phyloP scores from a whole-genome alignment of 2,329 filamentous ascomycete species.

The Biscogniauxia marginata region DNA sequence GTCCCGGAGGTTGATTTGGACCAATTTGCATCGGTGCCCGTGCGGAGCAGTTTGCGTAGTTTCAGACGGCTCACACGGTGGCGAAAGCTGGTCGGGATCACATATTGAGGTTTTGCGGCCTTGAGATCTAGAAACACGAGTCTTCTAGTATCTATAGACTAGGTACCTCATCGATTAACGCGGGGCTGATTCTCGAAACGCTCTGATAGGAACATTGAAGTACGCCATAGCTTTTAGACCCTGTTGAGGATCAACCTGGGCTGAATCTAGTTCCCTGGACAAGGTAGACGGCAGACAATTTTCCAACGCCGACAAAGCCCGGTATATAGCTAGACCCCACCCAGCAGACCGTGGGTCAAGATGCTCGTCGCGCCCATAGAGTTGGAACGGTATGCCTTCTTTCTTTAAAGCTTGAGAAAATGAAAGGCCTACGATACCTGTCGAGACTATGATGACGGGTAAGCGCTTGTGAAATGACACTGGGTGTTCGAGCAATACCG shows the following conservation, averaged over 20 bases:
- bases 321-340: slow-evolving; percentile 9
- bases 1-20: slow-evolving; percentile 3
- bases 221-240: slow-evolving; percentile 8
- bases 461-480: no score
- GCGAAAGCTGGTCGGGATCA: slow-evolving; percentile 7
- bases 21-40: slow-evolving; percentile 7
- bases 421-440: slow-evolving; percentile 7
- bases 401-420: slow-evolving; percentile 8
- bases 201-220: not conserved
- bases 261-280: not conserved
- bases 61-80: slow-evolving; percentile 6
- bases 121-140: slow-evolving; percentile 11
- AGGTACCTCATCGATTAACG: no score
- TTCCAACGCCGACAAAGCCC: slow-evolving; percentile 4
- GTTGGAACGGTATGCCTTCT: slow-evolving; percentile 7
- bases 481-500: no score
- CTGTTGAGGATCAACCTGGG: slow-evolving; percentile 8
- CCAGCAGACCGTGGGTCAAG: slow-evolving; percentile 1
- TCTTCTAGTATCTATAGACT: slow-evolving; percentile 5
- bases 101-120: slow-evolving; percentile 1
- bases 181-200: no score
- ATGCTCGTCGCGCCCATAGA: slow-evolving; percentile 6
- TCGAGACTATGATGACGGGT: slow-evolving; percentile 8
- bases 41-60: slow-evolving; percentile 2
- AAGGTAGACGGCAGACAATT: not conserved